phyloP scores from a whole-genome alignment of 2,329 filamentous ascomycete genomes.

The Botryotinia calthae region DNA sequence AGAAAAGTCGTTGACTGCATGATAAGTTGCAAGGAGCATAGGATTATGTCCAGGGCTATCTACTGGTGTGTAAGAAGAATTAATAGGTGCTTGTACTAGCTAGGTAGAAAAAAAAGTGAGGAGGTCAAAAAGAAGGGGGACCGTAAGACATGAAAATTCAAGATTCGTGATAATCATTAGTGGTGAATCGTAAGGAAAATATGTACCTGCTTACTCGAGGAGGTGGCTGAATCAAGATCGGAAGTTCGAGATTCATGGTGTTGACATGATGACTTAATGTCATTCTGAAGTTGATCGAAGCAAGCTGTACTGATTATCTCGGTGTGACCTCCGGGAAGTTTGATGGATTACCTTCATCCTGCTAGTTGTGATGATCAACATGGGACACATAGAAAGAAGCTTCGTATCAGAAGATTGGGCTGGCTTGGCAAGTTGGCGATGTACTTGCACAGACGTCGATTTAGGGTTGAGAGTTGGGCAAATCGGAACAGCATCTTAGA shows the following conservation, averaged over 20 bases:
- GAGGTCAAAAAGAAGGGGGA: neutral
- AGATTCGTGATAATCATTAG: neutral
- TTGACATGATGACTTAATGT: neutral
- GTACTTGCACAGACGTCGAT: constrained; percentile 33
- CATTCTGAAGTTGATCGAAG: neutral
- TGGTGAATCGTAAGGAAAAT: neutral
- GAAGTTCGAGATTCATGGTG: neutral
- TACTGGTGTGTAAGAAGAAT: constrained; percentile 5
- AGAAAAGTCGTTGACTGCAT: constrained; percentile 13
- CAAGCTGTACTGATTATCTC: neutral
- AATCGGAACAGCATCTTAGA: neutral
- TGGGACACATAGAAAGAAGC: neutral
- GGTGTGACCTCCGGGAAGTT: neutral
- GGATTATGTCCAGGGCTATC: neutral
- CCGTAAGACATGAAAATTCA: neutral
- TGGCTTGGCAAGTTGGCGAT: neutral
- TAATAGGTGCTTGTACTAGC: neutral
- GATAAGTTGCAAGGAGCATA: constrained; percentile 12
- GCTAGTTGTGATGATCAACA: neutral
- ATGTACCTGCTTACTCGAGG: constrained; percentile 3
- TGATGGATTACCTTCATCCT: neutral
- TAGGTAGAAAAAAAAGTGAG: neutral
- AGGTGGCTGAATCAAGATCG: neutral
- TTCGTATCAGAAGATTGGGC: constrained; percentile 15
- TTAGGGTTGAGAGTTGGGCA: constrained; percentile 27